Conservation (phyloP, 768 basidiomycete genomes). For the Psilocybe sp. region DNA sequence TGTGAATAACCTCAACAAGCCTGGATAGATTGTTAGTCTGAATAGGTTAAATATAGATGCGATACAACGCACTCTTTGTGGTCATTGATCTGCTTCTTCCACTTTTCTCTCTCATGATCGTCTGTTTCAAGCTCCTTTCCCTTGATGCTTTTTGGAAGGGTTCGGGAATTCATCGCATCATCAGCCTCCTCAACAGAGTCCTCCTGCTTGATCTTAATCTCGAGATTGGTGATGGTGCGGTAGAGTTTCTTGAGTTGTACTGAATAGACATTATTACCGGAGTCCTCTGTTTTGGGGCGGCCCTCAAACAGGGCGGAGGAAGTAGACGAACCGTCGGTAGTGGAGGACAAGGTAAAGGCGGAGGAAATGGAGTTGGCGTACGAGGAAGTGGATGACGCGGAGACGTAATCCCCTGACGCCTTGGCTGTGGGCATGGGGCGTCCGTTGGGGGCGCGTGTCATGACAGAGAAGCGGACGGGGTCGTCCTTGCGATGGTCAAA, state of each 20-base stretch:
- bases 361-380: constrained; percentile 69
- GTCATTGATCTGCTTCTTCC: constrained; percentile 65
- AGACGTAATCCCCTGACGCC: constrained; percentile 67
- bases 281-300: constrained; percentile 43
- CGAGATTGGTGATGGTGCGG: constrained; percentile 76
- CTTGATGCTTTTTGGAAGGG: constrained; percentile 31
- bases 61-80: constrained; percentile 76
- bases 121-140: constrained; percentile 44
- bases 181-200: constrained; percentile 55
- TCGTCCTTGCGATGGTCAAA: constrained; percentile 92
- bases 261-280: constrained; percentile 67
- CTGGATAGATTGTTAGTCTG: constrained; percentile 35
- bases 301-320: constrained; percentile 70
- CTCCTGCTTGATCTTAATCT: constrained; percentile 67
- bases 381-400: constrained; percentile 72
- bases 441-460: constrained; percentile 44
- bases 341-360: constrained; percentile 71
- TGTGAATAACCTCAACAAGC: constrained; percentile 87
- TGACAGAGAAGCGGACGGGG: constrained; percentile 78
- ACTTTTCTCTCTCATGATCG: constrained; percentile 73
- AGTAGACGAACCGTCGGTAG: constrained; percentile 72
- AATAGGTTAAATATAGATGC: constrained; percentile 4
- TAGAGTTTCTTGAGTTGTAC: constrained; percentile 79
- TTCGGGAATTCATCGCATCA: constrained; percentile 40
- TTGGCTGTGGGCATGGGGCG: constrained; percentile 55